A percentile compares a stretch with the other conserved stretches of the same genome.
phyloP scores from a whole-genome alignment of 73 alveolate genomes.

The Durusdinium trenchii region DNA sequence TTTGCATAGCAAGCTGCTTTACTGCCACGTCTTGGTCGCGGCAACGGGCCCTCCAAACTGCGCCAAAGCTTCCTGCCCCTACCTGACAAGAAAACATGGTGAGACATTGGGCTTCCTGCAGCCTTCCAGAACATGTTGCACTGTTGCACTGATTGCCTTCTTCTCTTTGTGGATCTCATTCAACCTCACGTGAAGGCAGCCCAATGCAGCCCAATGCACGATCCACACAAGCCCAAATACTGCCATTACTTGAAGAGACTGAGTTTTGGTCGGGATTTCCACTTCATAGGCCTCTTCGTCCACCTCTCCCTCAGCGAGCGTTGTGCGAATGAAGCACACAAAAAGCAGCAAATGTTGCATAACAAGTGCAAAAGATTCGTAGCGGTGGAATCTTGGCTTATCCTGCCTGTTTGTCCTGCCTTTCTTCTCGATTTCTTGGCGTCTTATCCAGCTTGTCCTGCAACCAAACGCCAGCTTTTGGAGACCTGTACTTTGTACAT shows the following conservation, averaged over 20 bases:
- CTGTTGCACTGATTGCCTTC: constrained; percentile 5
- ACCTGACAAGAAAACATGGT: constrained; percentile 40
- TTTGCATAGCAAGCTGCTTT: background rate
- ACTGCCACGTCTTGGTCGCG: constrained; percentile 81
- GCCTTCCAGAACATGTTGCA: too few relatives aligned
- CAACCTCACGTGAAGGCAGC: constrained; percentile 23
- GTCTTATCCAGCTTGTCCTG: too few relatives aligned
- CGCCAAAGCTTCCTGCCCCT: constrained; percentile 90
- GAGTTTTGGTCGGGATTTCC: background rate
- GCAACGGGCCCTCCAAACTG: constrained; percentile 78
- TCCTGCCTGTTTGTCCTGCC: constrained; percentile 33
- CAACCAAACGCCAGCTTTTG: too few relatives aligned
- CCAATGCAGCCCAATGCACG: too few relatives aligned
- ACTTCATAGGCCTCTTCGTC: background rate
- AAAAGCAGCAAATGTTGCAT: background rate
- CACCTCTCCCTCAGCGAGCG: too few relatives aligned
- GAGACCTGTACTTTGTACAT: too few relatives aligned
- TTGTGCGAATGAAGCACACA: background rate
- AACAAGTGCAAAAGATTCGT: background rate
- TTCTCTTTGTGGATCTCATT: constrained; percentile 61
- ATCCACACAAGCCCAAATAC: too few relatives aligned
- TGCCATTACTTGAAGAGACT: too few relatives aligned
- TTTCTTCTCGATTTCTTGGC: constrained; percentile 4
- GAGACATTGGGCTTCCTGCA: too few relatives aligned
- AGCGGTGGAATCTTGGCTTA: background rate